Percentiles rank a stretch among this genome's conserved stretches.
Evolutionary conservation across 768 basidiomycete species (phyloP).

Genomic region (Tephrocybe sp.): DNA sequence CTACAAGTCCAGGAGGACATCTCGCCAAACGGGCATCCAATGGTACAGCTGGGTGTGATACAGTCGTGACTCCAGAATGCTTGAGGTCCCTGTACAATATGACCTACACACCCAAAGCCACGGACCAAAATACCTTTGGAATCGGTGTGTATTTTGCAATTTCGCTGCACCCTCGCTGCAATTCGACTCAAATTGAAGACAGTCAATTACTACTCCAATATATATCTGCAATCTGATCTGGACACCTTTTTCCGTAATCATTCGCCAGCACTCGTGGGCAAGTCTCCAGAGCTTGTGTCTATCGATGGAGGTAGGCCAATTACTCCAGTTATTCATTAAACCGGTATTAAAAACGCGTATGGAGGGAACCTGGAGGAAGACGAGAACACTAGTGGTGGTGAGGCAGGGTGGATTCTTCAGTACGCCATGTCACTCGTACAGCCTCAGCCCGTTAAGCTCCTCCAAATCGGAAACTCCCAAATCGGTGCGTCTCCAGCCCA

Average conservation of each 20-base stretch:
- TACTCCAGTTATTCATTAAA: not conserved
- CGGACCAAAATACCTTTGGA: conserved; percentile 28
- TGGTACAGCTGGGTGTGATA: conserved; percentile 21
- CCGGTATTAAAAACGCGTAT: not conserved
- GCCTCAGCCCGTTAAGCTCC: conserved; percentile 28
- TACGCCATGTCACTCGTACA: conserved; percentile 42
- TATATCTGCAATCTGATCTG: conserved; percentile 41
- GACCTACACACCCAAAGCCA: conserved; percentile 28
- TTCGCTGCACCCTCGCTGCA: too few species aligned
- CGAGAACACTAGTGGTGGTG: conserved; percentile 30
- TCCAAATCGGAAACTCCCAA: conserved; percentile 9
- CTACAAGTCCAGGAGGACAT: not conserved
- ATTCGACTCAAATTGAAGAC: too few species aligned
- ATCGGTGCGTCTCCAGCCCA: not conserved
- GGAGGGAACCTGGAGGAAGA: conserved; percentile 19
- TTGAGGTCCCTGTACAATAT: conserved; percentile 35
- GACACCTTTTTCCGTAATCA: conserved; percentile 43
- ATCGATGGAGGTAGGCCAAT: conserved; percentile 42
- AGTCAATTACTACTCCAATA: conserved; percentile 46
- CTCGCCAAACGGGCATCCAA: conserved; percentile 12
- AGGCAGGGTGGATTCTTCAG: conserved; percentile 44
- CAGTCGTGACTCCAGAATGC: conserved; percentile 27
- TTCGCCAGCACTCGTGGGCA: conserved; percentile 37
- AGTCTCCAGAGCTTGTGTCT: conserved; percentile 37
- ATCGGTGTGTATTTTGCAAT: conserved; percentile 21